These are phyloP conservation scores for Fusarium virguliforme DNA, from an alignment of 2,329 filamentous ascomycete genomes.

Conservation along the genomic window DNA sequence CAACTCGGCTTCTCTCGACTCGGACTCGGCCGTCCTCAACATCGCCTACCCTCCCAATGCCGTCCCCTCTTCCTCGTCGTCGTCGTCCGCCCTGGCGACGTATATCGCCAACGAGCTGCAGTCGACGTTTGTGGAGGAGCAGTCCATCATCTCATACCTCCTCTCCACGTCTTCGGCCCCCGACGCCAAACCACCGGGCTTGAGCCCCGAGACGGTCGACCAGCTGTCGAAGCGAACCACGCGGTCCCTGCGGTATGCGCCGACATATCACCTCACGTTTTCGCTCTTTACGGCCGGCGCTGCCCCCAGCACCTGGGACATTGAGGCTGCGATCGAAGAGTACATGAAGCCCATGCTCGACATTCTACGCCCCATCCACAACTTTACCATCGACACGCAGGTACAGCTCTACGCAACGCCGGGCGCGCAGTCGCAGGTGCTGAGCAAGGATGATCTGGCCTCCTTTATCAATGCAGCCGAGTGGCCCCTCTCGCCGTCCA, in stretches of 20 bases:
- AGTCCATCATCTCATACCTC: slow-evolving; percentile 85
- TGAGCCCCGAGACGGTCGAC: slow-evolving; percentile 69
- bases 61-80: slow-evolving; percentile 76
- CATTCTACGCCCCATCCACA: slow-evolving; percentile 86
- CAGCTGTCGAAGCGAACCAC: slow-evolving; percentile 80
- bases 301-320: slow-evolving; percentile 89
- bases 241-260: slow-evolving; percentile 89
- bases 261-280: slow-evolving; percentile 95
- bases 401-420: slow-evolving; percentile 92
- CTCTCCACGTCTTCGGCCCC: slow-evolving; percentile 71
- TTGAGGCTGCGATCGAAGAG: slow-evolving; percentile 83
- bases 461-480: slow-evolving; percentile 98
- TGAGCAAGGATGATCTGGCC: slow-evolving; percentile 89
- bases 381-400: slow-evolving; percentile 96
- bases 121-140: slow-evolving; percentile 87
- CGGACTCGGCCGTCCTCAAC: slow-evolving; percentile 80
- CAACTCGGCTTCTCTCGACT: slow-evolving; percentile 75
- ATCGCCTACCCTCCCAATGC: slow-evolving; percentile 82
- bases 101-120: slow-evolving; percentile 86
- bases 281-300: slow-evolving; percentile 90
- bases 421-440: slow-evolving; percentile 73
- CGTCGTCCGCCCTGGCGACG: slow-evolving; percentile 80
- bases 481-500: slow-evolving; percentile 95
- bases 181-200: slow-evolving; percentile 62
- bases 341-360: slow-evolving; percentile 88